phyloP scores from a whole-genome alignment of 2,329 filamentous ascomycete species.

The Xylariaceae sp. region DNA sequence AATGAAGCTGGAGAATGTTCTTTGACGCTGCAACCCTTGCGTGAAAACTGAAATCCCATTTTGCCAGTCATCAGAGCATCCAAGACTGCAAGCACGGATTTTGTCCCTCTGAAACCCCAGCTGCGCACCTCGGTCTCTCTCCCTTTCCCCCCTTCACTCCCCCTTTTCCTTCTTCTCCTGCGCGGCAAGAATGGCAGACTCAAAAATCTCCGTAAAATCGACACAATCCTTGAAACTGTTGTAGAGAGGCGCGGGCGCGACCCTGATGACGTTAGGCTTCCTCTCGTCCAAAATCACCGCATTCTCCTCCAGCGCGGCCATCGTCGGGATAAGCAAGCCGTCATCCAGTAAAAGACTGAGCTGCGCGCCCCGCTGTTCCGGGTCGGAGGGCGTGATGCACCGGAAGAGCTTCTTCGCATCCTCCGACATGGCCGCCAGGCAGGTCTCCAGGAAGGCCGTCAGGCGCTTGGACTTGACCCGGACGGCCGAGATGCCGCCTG shows the following conservation, averaged over 20 bases:
- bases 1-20: no score
- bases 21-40: no score
- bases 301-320: conserved; percentile 53
- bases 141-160: no score
- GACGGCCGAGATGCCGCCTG: conserved; percentile 55
- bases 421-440: conserved; percentile 41
- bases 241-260: conserved; percentile 70
- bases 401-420: conserved; percentile 38
- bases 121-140: no score
- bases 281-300: conserved; percentile 70
- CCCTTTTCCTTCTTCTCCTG: conserved; percentile 14
- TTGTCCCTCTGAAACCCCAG: no score
- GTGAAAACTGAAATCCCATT: no score
- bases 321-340: conserved; percentile 57
- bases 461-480: conserved; percentile 59
- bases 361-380: conserved; percentile 63
- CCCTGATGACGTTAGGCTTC: conserved; percentile 67
- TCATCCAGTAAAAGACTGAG: conserved; percentile 55
- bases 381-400: conserved; percentile 62
- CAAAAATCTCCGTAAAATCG: conserved; percentile 46
- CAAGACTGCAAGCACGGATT: no score
- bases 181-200: conserved; percentile 23
- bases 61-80: no score
- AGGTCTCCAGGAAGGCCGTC: conserved; percentile 62
- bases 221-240: conserved; percentile 64